Base-by-base conservation (phyloP, 208 protist species). In the Vickermania spadyakhi region DNA sequence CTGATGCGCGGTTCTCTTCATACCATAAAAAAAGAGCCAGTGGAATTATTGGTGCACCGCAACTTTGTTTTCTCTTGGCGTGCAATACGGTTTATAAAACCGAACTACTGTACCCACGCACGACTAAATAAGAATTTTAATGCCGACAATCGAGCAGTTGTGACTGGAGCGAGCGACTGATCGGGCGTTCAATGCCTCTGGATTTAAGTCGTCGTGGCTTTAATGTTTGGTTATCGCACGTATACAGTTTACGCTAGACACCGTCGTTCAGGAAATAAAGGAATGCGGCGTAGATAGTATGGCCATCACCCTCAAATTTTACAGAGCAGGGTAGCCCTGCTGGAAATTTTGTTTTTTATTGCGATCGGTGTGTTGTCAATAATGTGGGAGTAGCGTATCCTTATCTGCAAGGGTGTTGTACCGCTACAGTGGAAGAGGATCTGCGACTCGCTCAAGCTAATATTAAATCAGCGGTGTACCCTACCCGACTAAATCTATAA, bases 131-230 rank as follows among this genome's bases (percentile, higher is more conserved):
- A 70, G 28, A 72, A 78, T 58, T 60, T 52, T 5, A 75, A 64
- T 53, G 71, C 70, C 18, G 77, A 73, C 25, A 64, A 68, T 28
- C 84, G 76, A 70, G 77, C 73, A 18, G 79, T 96, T 31, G 79
- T 96, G 3, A 96, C 90, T 41, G 90, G 90, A 28, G 85, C 84
- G 7, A 85, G 83, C n/a, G 87, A 93, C 62, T 88, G 91, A 95
- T 96, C 58, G 91, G 91, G 26, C 70, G 63, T 49, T 88, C 77
- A 1, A 82, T 89, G 70, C 56, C 79, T 18, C n/a, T 88, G 5
- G 79, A 91, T 36, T 74, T 96, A 14, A 84, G 84, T 2, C 70
- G 64, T 54, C 73, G 70, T 31, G 83, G 83, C 21, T 77, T 94
- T 51, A 93, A 90, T 55, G 59, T 96, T 23, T 60, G 86, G 56